These are phyloP conservation scores for Colletotrichum sansevieriae DNA, from an alignment of 2,329 filamentous ascomycete species.

Conservation along the genomic window DNA sequence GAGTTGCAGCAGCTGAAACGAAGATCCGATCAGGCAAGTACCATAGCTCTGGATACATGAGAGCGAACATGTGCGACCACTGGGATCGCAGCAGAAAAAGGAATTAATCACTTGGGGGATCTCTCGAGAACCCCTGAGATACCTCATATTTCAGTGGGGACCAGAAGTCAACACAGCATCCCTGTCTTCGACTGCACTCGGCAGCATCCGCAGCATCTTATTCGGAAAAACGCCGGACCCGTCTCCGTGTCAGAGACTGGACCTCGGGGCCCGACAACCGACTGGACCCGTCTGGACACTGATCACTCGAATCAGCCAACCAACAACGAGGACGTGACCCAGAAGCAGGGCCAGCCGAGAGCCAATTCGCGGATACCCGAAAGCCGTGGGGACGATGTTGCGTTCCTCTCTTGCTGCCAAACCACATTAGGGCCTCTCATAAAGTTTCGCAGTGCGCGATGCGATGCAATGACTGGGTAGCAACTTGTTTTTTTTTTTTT, in stretches of 20 bases:
- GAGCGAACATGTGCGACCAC: neutral
- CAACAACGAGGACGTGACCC: neutral
- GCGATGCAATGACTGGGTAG: neutral
- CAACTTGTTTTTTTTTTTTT: neutral
- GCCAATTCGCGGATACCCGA: slow-evolving; percentile 24
- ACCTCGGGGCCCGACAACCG: neutral
- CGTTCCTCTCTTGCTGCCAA: slow-evolving; percentile 23
- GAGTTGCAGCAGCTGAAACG: slow-evolving; percentile 35
- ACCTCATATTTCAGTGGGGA: neutral
- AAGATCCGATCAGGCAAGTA: slow-evolving; percentile 7
- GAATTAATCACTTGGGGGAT: slow-evolving; percentile 2
- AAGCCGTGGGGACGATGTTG: neutral
- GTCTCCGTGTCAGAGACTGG: neutral
- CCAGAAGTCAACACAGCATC: neutral
- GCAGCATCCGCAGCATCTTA: slow-evolving; percentile 31
- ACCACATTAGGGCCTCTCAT: neutral
- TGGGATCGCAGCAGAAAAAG: slow-evolving; percentile 10
- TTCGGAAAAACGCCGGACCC: slow-evolving; percentile 31
- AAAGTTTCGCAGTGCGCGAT: slow-evolving; percentile 1
- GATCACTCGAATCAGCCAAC: neutral
- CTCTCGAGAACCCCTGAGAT: slow-evolving; percentile 3
- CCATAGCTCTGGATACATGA: slow-evolving; percentile 20
- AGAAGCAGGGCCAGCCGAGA: slow-evolving; percentile 5
- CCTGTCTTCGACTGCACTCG: slow-evolving; percentile 10
- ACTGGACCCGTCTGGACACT: neutral